These are phyloP conservation scores for Wickerhamomyces queroliae DNA, from an alignment of 805 yeast genomes.

Conservation along the genomic window DNA sequence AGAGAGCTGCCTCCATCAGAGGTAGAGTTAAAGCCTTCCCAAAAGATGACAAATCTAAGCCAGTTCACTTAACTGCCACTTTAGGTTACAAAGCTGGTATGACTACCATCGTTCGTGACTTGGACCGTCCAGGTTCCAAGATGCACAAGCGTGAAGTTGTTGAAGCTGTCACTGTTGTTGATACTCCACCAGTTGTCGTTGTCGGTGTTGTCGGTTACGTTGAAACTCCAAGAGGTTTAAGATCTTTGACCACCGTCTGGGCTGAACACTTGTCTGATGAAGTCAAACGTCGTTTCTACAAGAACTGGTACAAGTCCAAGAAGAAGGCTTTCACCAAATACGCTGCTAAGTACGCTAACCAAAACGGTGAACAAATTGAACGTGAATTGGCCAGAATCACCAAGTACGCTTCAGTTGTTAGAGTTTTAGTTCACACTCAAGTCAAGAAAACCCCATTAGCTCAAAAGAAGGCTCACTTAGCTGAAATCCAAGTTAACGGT, in stretches of 20 bases:
- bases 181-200: conserved; percentile 98
- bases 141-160: conserved; percentile 99
- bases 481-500: conserved; percentile 99
- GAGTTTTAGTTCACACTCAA: conserved; percentile 99
- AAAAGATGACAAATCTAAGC: conserved; percentile 95
- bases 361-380: conserved; percentile 81
- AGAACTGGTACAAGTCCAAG: conserved; percentile 99
- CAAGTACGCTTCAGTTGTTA: conserved; percentile 97
- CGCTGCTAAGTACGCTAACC: conserved; percentile 95
- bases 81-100: conserved; percentile 99
- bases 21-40: conserved; percentile 99
- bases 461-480: conserved; percentile 99
- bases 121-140: conserved; percentile 99
- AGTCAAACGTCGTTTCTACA: conserved; percentile 99
- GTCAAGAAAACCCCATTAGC: conserved; percentile 97
- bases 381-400: conserved; percentile 97
- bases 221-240: conserved; percentile 99
- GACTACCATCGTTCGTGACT: conserved; percentile 99
- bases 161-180: conserved; percentile 98
- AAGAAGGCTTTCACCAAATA: conserved; percentile 99
- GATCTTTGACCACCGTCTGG: conserved; percentile 99
- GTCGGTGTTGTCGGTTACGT: conserved; percentile 99
- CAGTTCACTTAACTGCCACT: conserved; percentile 98
- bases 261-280: conserved; percentile 99
- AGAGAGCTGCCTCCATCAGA: conserved; percentile 98